Base-by-base conservation (phyloP, 306 rosid genomes). In the Adenanthera pavonina region DNA sequence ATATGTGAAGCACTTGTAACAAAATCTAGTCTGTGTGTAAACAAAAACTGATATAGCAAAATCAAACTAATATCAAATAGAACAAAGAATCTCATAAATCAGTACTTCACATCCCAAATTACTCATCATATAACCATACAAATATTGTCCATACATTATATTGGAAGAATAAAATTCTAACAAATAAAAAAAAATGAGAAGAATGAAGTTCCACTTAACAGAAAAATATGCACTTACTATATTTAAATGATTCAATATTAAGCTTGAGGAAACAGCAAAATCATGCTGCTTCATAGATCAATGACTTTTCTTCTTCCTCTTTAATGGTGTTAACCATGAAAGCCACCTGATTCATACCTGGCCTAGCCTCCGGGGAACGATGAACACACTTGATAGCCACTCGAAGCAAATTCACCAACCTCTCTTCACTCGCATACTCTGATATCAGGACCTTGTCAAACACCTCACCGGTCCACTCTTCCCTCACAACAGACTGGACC, bases 401-500 rank as follows among this genome's bases (percentile, higher is more conserved):
- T 35, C 88, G 97, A 67, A 95, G 95, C 91, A 95, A 59, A 81
- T 80, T 91, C 70, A 95, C 88, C 95, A 92, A 80, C 77, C 93
- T 92, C 84, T 92, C 97, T 83, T 91, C 97, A 76, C 95, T 89
- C 52, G 92, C 95, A 76, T 79, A 89, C 79, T 90, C 94, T 56
- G 87, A 82, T 44, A 87, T 36, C 16, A 95, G 70, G 3, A 69
- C 53, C 84, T 74, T 84, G 69, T 93, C 99, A 81, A 95, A 93
- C 10, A 95, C 97, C 79, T 95, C 99, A 2, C 87, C 93, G 2
- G 97, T 91, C 99, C 96, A 93, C 84, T 95, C 99, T 83, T 95
- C 97, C 60, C 89, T 78, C 38, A 95, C 85, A 49, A 95, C 91
- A 2, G 92, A 84, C n/a, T 77, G 89, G 75, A 95, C 97, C 97